phyloP scores from a whole-genome alignment of 768 basidiomycete species.

The Hericium rajendrae region DNA sequence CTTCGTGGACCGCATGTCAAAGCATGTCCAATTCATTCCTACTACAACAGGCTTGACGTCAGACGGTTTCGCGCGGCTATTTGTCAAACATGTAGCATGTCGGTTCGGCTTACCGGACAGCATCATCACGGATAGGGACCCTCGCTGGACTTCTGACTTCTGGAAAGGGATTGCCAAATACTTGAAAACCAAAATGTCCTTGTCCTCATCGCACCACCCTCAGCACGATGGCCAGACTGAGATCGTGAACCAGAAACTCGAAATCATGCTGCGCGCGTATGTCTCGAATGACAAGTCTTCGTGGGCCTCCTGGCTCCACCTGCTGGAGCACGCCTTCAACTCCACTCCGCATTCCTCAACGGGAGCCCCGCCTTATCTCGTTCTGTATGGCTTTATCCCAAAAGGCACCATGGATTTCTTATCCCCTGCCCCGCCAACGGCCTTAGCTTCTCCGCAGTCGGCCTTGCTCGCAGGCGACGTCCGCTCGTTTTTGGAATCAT shows the following conservation, averaged over 20 bases:
- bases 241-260: neutral
- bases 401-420: neutral
- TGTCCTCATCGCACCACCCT: constrained; percentile 3
- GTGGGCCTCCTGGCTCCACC: constrained; percentile 1
- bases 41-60: neutral
- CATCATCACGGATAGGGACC: neutral
- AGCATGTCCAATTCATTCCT: constrained; percentile 6
- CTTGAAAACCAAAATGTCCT: neutral
- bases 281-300: neutral
- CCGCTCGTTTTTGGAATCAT: neutral
- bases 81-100: constrained; percentile 4
- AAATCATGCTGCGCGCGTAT: neutral
- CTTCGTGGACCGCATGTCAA: constrained; percentile 17
- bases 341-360: constrained; percentile 7
- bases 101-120: neutral
- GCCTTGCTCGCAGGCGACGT: neutral
- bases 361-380: constrained; percentile 7
- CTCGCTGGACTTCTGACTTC: constrained; percentile 12
- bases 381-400: constrained; percentile 14
- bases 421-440: neutral
- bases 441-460: neutral
- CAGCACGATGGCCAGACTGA: constrained; percentile 1
- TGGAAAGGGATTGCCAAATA: constrained; percentile 9
- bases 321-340: constrained; percentile 11
- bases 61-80: constrained; percentile 4